A percentile compares a stretch with the other conserved stretches of the same genome.
phyloP scores from a whole-genome alignment of 805 yeast species.

The Barnettozyma wickerhamii region DNA sequence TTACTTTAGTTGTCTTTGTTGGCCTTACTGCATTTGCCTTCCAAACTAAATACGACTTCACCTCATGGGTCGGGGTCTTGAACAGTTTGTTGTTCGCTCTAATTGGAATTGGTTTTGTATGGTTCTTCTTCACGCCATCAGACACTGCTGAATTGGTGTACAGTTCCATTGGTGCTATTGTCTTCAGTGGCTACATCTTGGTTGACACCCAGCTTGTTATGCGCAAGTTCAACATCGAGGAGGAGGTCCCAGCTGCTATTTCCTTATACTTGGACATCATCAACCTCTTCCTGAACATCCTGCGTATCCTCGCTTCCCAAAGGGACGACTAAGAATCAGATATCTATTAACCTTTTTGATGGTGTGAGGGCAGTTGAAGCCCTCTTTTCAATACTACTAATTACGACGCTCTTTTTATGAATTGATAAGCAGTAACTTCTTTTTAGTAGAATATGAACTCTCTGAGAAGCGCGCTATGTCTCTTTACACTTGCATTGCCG shows the following conservation, averaged over 20 bases:
- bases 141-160: conserved; percentile 58
- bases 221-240: conserved; percentile 74
- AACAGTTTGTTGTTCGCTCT: conserved; percentile 58
- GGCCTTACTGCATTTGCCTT: conserved; percentile 75
- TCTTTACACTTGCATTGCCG: too few species aligned
- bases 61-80: conserved; percentile 58
- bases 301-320: conserved; percentile 50
- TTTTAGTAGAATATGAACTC: too few species aligned
- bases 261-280: conserved; percentile 75
- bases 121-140: conserved; percentile 58
- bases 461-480: too few species aligned
- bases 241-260: conserved; percentile 79
- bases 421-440: too few species aligned
- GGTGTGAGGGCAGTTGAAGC: too few species aligned
- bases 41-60: conserved; percentile 73
- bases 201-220: conserved; percentile 80
- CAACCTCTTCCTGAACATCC: conserved; percentile 72
- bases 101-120: conserved; percentile 67
- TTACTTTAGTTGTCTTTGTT: conserved; percentile 67
- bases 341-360: too few species aligned
- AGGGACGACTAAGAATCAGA: conserved; percentile 20
- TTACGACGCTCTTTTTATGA: too few species aligned
- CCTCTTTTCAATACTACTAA: too few species aligned
- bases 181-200: conserved; percentile 67
- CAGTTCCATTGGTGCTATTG: conserved; percentile 67